Base-by-base conservation (phyloP, 2,329 filamentous ascomycete genomes). In the Talaromyces sp. region DNA sequence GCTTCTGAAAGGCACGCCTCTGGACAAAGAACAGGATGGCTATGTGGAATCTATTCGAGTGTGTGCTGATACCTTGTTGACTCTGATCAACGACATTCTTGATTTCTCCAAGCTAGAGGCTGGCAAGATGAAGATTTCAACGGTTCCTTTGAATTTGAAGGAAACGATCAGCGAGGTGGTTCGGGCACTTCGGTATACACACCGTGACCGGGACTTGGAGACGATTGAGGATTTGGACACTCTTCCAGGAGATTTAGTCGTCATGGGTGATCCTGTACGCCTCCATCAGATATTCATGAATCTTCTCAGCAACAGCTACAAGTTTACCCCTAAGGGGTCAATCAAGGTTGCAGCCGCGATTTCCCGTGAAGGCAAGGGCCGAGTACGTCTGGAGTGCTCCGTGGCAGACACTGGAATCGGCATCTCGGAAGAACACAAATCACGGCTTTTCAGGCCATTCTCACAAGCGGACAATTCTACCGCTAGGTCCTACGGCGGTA, bases 391-490 rank as follows among this genome's bases (percentile, higher is more conserved):
- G 60, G 92, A 89, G 2, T 95, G 94, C 72, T 94, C 90, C 76
- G 92, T 97, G 34, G 83, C 88, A 57, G 93, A 97, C 72, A 96
- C 92, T 0, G 93, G 93, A 33, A 96, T 97, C 64, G 93, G 93
- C 18, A 96, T 97, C 61, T 89, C 91, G 0, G 85, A 89, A 23
- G 78, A 80, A 62, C 88, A 94, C 72, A 83, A 94, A 56, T 87
- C 89, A 64, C 95, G 95, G 65, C 83, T 97, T 1, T 97, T 97
- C 83, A 86, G 92, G 68, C 93, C 93, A 0, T 97, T 97, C 72
- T 94, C 90, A 60, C 93, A 97, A 76, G 93, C 94, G 1, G 93
- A 97, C 75, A 90, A 89, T 55, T 95, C 91, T 68, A 96, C 92
- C 2, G 92, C 92, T 59, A 84, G 93, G 58, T 95, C 92, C 71